phyloP scores from a whole-genome alignment of 2,329 filamentous ascomycete species.

The Metarhizium anisopliae region DNA sequence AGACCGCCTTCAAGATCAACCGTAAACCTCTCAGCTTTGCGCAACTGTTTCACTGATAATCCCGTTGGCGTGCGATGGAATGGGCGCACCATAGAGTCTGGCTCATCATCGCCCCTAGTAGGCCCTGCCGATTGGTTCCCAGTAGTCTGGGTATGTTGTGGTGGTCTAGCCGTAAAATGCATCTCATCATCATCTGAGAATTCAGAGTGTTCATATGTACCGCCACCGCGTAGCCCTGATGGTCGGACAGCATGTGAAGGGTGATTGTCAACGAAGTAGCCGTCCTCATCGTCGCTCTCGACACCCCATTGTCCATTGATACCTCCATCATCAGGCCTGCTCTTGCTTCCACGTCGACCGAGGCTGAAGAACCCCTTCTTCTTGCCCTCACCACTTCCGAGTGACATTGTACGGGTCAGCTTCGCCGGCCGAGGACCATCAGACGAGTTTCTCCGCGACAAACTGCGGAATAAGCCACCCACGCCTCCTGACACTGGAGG shows the following conservation, averaged over 20 bases:
- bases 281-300: conserved; percentile 33
- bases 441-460: conserved; percentile 26
- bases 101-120: conserved; percentile 6
- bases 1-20: conserved; percentile 77
- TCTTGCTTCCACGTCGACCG: conserved; percentile 29
- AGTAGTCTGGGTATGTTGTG: conserved; percentile 21
- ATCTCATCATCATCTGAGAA: conserved; percentile 48
- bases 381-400: conserved; percentile 45
- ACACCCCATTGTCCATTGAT: conserved; percentile 47
- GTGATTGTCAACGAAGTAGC: conserved; percentile 14
- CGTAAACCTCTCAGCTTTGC: conserved; percentile 42
- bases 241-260: conserved; percentile 14
- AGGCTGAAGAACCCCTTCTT: conserved; percentile 33
- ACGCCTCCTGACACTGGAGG: conserved; percentile 39
- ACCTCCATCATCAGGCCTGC: conserved; percentile 37
- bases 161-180: conserved; percentile 40
- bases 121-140: conserved; percentile 14
- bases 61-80: conserved; percentile 66
- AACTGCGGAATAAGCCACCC: conserved; percentile 36
- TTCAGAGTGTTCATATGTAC: conserved; percentile 31
- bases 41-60: conserved; percentile 52
- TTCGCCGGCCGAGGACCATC: conserved; percentile 29
- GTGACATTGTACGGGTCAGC: conserved; percentile 51
- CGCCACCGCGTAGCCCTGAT: conserved; percentile 31
- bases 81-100: conserved; percentile 18